Percentiles rank a stretch among this genome's conserved stretches.
phyloP scores from a whole-genome alignment of 1,284 basidiomycete species.

The Cutaneotrichosporon sp. region DNA sequence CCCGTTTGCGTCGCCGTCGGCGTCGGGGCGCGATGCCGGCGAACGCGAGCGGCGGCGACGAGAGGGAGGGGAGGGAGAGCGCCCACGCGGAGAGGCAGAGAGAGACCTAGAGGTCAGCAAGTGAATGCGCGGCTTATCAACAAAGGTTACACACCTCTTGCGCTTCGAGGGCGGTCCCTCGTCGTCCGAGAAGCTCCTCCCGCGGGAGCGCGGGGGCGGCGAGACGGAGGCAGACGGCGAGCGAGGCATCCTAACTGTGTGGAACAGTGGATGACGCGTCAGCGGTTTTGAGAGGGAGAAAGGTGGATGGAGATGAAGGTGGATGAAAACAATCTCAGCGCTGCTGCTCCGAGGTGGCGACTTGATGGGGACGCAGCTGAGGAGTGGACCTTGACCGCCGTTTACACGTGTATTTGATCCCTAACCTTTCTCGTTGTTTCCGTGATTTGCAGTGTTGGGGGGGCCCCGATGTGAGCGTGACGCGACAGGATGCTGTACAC shows the following conservation, averaged over 20 bases:
- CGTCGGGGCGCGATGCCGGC: slow-evolving; percentile 21
- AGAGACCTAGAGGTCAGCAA: slow-evolving; percentile 35
- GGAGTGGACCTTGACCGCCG: too few relatives aligned
- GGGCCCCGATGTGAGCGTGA: not conserved
- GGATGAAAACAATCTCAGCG: not conserved
- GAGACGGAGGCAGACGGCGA: slow-evolving; percentile 20
- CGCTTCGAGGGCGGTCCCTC: slow-evolving; percentile 40
- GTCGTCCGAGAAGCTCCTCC: slow-evolving; percentile 27
- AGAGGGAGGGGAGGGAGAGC: slow-evolving; percentile 49
- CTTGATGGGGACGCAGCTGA: too few relatives aligned
- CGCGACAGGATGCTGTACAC: not conserved
- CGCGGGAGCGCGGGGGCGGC: slow-evolving; percentile 11
- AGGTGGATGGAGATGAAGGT: not conserved
- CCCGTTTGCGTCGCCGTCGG: slow-evolving; percentile 51
- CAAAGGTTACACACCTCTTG: slow-evolving; percentile 45
- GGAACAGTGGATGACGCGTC: slow-evolving; percentile 10
- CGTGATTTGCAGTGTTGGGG: not conserved
- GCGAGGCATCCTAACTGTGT: slow-evolving; percentile 31
- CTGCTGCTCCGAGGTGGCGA: not conserved
- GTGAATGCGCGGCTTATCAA: not conserved
- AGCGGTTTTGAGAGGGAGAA: slow-evolving; percentile 7
- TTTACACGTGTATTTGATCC: not conserved
- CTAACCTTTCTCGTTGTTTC: not conserved
- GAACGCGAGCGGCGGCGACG: slow-evolving; percentile 49
- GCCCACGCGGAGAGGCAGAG: slow-evolving; percentile 45